phyloP scores from a whole-genome alignment of 2,329 filamentous ascomycete species.

The Xylaria sp. region DNA sequence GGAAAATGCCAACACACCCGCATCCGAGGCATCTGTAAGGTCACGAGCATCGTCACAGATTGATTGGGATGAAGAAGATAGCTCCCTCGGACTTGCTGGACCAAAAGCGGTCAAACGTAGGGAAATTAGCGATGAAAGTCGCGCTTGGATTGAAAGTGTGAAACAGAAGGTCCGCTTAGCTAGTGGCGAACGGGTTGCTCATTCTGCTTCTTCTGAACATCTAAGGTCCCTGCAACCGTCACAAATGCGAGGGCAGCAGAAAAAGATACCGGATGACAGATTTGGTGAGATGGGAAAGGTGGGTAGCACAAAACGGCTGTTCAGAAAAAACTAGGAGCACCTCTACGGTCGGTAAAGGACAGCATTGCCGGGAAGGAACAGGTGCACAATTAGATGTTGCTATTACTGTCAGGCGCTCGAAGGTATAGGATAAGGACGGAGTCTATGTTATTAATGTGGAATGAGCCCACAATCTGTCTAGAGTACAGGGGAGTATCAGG shows the following conservation, averaged over 20 bases:
- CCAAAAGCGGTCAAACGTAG: constrained; percentile 72
- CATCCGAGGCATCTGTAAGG: constrained; percentile 57
- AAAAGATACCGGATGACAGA: constrained; percentile 51
- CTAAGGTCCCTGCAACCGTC: constrained; percentile 26
- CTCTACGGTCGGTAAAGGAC: constrained; percentile 39
- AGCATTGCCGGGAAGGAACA: constrained; percentile 6
- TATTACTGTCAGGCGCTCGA: constrained; percentile 27
- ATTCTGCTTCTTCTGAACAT: constrained; percentile 41
- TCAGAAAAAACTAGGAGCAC: constrained; percentile 60
- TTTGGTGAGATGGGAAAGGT: constrained; percentile 79
- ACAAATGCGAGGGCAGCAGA: constrained; percentile 32
- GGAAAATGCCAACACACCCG: constrained; percentile 55
- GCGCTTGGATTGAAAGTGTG: constrained; percentile 85
- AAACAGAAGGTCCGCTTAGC: constrained; percentile 81
- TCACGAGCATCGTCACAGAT: constrained; percentile 66
- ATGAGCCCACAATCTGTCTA: constrained; percentile 1
- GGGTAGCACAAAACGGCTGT: constrained; percentile 78
- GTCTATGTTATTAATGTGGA: constrained; percentile 23
- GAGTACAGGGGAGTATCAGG: constrained; percentile 13
- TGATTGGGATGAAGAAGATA: constrained; percentile 70
- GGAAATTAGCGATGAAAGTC: constrained; percentile 77
- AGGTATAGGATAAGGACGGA: constrained; percentile 30
- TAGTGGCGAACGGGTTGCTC: constrained; percentile 65
- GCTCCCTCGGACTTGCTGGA: constrained; percentile 75
- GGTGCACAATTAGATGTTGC: constrained; percentile 10